phyloP scores from a whole-genome alignment of 768 basidiomycete genomes.

The Neoboletus magnificus region DNA sequence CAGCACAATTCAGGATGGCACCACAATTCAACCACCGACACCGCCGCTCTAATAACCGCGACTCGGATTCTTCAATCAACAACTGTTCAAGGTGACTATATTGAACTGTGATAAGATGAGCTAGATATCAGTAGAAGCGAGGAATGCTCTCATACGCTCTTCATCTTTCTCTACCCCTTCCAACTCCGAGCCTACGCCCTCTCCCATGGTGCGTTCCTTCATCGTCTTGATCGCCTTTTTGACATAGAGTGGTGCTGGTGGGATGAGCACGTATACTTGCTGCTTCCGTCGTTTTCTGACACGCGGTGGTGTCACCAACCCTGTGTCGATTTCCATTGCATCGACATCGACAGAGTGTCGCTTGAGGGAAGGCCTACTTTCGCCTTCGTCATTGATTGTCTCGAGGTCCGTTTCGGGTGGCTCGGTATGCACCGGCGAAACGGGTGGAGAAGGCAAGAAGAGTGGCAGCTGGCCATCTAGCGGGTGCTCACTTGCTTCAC shows the following conservation, averaged over 20 bases:
- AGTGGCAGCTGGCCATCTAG: constrained; percentile 36
- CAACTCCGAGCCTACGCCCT: constrained; percentile 15
- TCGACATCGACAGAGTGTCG: constrained; percentile 16
- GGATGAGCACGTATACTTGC: constrained; percentile 30
- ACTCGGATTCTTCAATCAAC: constrained; percentile 46
- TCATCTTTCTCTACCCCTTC: constrained; percentile 22
- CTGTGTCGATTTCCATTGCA: constrained; percentile 5
- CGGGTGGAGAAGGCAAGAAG: constrained; percentile 47
- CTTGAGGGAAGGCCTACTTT: constrained; percentile 16
- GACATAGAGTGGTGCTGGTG: constrained; percentile 23
- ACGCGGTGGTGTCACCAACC: neutral
- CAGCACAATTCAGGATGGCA: constrained; percentile 50
- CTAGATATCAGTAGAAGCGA: constrained; percentile 20
- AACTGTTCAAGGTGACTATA: constrained; percentile 38
- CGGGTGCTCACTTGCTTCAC: constrained; percentile 8
- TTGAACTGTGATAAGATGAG: constrained; percentile 38
- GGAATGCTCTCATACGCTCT: constrained; percentile 31
- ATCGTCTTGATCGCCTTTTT: constrained; percentile 16
- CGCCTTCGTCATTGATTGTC: constrained; percentile 6
- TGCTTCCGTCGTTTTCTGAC: constrained; percentile 25
- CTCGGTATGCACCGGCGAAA: constrained; percentile 28
- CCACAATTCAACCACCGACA: constrained; percentile 65
- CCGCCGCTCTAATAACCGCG: constrained; percentile 41
- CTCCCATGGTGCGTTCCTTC: constrained; percentile 13
- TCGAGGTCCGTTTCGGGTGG: constrained; percentile 24